Evolutionary conservation across 192 early-diverging fungal genomes (phyloP), one percentile per base, ranked within the genome.

Genomic region (Coemansia sp.): DNA sequence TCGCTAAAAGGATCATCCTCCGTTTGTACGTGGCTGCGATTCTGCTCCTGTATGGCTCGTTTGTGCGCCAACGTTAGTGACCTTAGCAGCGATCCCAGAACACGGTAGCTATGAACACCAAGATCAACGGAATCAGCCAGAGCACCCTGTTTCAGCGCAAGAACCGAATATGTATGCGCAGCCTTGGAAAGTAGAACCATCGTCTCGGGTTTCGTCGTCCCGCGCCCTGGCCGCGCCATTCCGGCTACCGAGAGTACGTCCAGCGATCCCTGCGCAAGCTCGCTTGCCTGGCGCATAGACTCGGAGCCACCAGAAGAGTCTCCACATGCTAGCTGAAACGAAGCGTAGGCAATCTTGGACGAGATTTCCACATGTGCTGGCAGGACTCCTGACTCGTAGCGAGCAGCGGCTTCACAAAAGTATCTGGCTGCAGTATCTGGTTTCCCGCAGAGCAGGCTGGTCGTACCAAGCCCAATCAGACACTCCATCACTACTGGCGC

Each of bases 91-190:
- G 69, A 65, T 32, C 54, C 53, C 26, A 81, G 53, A 5, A 81
- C 60, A 6, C 79, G 79, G 60, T 81, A 76, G 41, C 65, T 53
- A n/a, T 81, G 79, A 16, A 81, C 28, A 6, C 62, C 64, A 62
- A 69, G 61, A 24, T 81, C 74, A 18, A 81, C 52, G 0, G 79
- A 53, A 24, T 76, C 74, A 3, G 79, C 73, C 34, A 81, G 62
- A 52, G 48, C 51, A 5, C 79, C 79, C 22, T 64, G 64, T 58
- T 69, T 68, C 49, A 76, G 32, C 18, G 79, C 74, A 6, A 81
- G 55, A 18, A 41, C 25, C 23, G 79, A 72, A 53, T 76, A 67
- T 2, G 52, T 63, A 24, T 60, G 62, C 21, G 73, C 56, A 3
- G 79, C 70, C 30, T 48, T 60, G 5, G 72, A 59, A 7, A 80